Evolutionary conservation across 2,329 filamentous ascomycete genomes (phyloP).

Genomic region (Colletotrichum tabaci): DNA sequence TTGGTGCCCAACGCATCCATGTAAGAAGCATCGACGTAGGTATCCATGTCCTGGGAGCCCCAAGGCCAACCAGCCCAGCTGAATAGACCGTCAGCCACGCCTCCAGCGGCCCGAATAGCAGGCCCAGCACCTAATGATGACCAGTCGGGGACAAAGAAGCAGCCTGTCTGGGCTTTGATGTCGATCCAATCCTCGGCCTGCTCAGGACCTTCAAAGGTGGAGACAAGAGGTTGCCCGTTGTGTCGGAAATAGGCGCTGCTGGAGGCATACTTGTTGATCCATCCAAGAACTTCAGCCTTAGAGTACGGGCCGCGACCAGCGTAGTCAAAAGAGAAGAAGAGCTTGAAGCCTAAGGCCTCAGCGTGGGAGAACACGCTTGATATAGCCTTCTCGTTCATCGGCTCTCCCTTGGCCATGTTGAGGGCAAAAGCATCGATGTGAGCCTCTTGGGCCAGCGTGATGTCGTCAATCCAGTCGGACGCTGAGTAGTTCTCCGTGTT

Average conservation of each 20-base stretch:
- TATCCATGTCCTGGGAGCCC: constrained; percentile 46
- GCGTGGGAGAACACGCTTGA: constrained; percentile 29
- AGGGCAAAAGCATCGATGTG: constrained; percentile 23
- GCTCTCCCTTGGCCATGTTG: constrained; percentile 12
- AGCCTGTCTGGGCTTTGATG: constrained; percentile 54
- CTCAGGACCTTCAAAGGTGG: constrained; percentile 65
- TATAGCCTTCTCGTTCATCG: constrained; percentile 2
- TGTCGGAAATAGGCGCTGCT: constrained; percentile 49
- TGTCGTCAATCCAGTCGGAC: constrained; percentile 7
- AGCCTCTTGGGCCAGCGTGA: constrained; percentile 12
- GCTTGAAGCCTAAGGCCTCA: constrained; percentile 45
- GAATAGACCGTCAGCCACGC: constrained; percentile 54
- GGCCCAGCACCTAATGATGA: constrained; percentile 54
- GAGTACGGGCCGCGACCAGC: constrained; percentile 48
- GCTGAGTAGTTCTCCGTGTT: constrained; percentile 7
- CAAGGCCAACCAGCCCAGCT: constrained; percentile 56
- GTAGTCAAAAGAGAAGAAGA: constrained; percentile 62
- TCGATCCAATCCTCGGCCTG: constrained; percentile 59
- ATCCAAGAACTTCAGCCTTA: constrained; percentile 39
- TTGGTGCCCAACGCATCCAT: constrained; percentile 51
- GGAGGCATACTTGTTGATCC: constrained; percentile 43
- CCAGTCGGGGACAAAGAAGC: constrained; percentile 64
- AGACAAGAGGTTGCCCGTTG: constrained; percentile 59
- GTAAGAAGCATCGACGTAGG: constrained; percentile 41
- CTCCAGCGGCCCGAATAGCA: constrained; percentile 42